A percentile compares a stretch with the other conserved stretches of the same genome.
Evolutionary conservation across 1,139 yeast genomes (phyloP).

Genomic region (Meyerozyma athensensis): DNA sequence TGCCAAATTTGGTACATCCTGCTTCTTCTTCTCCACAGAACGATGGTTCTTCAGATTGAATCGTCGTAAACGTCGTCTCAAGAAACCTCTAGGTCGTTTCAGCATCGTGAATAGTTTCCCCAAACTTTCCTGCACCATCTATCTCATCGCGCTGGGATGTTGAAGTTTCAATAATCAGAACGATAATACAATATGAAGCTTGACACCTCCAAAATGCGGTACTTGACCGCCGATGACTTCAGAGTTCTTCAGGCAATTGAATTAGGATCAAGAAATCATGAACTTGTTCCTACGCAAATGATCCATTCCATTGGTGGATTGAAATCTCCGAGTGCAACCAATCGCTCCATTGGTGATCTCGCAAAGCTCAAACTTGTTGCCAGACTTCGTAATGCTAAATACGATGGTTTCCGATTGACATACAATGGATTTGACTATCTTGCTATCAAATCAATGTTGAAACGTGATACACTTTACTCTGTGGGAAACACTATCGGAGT

Average conservation of each 20-base stretch:
- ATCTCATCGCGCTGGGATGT: slow-evolving; percentile 7
- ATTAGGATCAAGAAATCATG: slow-evolving; percentile 87
- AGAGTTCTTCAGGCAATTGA: slow-evolving; percentile 86
- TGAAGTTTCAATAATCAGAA: slow-evolving; percentile 6
- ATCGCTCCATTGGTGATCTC: slow-evolving; percentile 73
- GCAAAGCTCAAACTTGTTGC: slow-evolving; percentile 82
- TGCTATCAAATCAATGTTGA: slow-evolving; percentile 78
- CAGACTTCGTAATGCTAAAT: slow-evolving; percentile 75
- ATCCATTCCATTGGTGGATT: slow-evolving; percentile 78
- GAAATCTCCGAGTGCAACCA: slow-evolving; percentile 71
- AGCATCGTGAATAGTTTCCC: neutral
- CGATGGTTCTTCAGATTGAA: neutral
- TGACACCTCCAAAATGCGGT: slow-evolving; percentile 91
- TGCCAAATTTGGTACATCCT: slow-evolving; percentile 5
- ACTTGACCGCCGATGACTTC: slow-evolving; percentile 85
- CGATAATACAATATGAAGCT: slow-evolving; percentile 57
- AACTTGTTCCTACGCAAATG: slow-evolving; percentile 84
- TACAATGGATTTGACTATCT: slow-evolving; percentile 89
- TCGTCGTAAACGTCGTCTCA: neutral
- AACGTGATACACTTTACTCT: slow-evolving; percentile 67
- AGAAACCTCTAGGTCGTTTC: neutral
- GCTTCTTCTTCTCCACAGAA: slow-evolving; percentile 1
- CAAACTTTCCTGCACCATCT: neutral
- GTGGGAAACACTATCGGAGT: slow-evolving; percentile 91
- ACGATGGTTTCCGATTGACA: slow-evolving; percentile 89